phyloP scores from a whole-genome alignment of 805 yeast genomes.

The Maudiozyma serrabonitensis region DNA sequence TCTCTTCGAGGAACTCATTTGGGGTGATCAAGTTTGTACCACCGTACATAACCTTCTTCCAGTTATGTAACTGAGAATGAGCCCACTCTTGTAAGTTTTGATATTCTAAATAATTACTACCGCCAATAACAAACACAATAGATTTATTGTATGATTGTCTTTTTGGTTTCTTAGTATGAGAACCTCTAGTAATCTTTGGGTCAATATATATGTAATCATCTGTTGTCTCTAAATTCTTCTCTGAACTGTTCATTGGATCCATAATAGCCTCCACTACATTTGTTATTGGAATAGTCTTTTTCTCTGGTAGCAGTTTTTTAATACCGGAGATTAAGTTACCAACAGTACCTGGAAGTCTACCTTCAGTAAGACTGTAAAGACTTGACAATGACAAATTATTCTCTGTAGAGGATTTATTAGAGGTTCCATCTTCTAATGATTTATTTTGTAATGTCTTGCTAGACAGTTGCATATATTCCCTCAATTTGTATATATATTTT shows the following conservation, averaged over 20 bases:
- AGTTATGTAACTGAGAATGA: conserved; percentile 31
- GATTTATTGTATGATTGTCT: conserved; percentile 74
- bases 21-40: conserved; percentile 73
- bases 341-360: conserved; percentile 77
- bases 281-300: conserved; percentile 80
- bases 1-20: conserved; percentile 55
- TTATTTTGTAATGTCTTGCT: conserved; percentile 31
- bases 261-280: conserved; percentile 83
- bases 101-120: conserved; percentile 91
- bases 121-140: conserved; percentile 89
- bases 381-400: conserved; percentile 42
- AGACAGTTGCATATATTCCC: conserved; percentile 59
- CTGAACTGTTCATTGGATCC: conserved; percentile 65
- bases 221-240: conserved; percentile 57
- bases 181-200: conserved; percentile 78
- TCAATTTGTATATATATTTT: conserved; percentile 66
- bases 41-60: conserved; percentile 70
- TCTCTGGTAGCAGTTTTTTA: conserved; percentile 78
- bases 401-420: conserved; percentile 12
- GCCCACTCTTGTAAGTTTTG: conserved; percentile 91
- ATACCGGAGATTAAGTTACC: conserved; percentile 83
- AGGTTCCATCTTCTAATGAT: conserved; percentile 26
- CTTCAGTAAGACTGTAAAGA: conserved; percentile 72
- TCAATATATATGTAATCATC: conserved; percentile 89
- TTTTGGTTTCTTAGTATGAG: conserved; percentile 81